Base-by-base conservation (phyloP, 1,139 yeast genomes). In the Pichia cactophila region DNA sequence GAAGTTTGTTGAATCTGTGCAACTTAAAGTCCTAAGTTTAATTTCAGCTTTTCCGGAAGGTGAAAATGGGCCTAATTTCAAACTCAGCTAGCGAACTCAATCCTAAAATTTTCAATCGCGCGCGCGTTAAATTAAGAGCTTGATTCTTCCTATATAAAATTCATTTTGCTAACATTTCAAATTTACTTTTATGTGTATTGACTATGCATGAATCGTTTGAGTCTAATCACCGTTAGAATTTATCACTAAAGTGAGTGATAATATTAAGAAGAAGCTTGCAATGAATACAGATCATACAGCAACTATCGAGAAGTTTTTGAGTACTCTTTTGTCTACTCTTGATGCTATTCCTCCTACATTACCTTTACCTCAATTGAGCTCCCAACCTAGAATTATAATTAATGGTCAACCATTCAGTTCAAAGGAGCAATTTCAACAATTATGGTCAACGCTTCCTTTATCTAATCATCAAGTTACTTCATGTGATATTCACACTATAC, bases 341-440 rank as follows among this genome's bases (percentile, higher is more conserved):
- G 69, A 65, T 47, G 44, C 41, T 33, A 53, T 54, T 38, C 56
- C 51, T 31, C 47, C 52, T 9, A 45, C 56, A 10, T 60, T 14
- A 57, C 11, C 49, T 54, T 56, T 71, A 16, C 72, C 75, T 4
- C 74, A 72, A 50, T 55, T 68, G 42, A 68, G 69, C 43, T 75
- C 77, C 11, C 80, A 76, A 56, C 66, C 75, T 11, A 75, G 79
- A 50, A 74, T 85, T 23, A 75, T 84, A 23, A 65, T 83, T 44
- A 82, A 85, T 61, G 86, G 89, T 0, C 72, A 74, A 35, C 90
- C 92, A 5, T 70, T 83, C 49, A 79, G 80, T 33, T 74, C 81
- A 16, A 75, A 79, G 47, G 66, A 72, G 10, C 78, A 75, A 51
- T 84, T 84, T 58, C 83, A 83, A 54, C 78, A 82, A 47, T 69